Evolutionary conservation across 176 grass and related monocot species (phyloP), one percentile per base, ranked within the genome.

Genomic region (Ananas comosus): DNA sequence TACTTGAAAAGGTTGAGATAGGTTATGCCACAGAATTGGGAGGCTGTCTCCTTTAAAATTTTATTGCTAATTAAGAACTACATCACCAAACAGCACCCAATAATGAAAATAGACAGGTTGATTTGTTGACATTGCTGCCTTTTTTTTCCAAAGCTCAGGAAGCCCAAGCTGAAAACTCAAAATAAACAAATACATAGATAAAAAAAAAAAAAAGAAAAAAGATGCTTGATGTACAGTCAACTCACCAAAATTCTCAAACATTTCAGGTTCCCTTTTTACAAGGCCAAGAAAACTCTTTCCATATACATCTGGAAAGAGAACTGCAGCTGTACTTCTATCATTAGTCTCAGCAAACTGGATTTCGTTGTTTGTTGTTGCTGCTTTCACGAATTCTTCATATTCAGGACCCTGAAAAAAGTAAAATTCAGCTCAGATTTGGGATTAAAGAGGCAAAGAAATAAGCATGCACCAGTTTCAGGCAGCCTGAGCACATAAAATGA

Each of bases 261-360:
- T 93, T 57, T 91, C 87, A 3, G 84, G 83, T 57, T 93, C 87
- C 12, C 57, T 74, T 82, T 97, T 97, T 5, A 90, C 94, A 64
- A 99, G 94, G 72, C 89, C 87, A 53, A 99, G 52, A 69, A 99
- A 91, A 61, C 82, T 73, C 66, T 90, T 86, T 13, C 81, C 75
- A 17, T 77, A 85, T 86, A 67, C 51, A 24, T 84, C 53, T 49
- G 86, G 89, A 79, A 85, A 93, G 13, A 99, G 82, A 81, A 93
- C 66, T 71, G 81, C 90, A 53, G 87, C 89, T 68, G 91, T 79
- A 65, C 64, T 72, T 29, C 64, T 75, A 48, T 99, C 90, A 84
- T 64, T 81, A 13, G 94, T 99, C 70, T 92, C 89, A 33, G 87
- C 87, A 84, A 99, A 99, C 58, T 99, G 94, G 9, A 89, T 82